Evolutionary conservation across 345 rosid species (phyloP), one percentile per base, ranked within the genome.

Genomic region (Psidium guajava): DNA sequence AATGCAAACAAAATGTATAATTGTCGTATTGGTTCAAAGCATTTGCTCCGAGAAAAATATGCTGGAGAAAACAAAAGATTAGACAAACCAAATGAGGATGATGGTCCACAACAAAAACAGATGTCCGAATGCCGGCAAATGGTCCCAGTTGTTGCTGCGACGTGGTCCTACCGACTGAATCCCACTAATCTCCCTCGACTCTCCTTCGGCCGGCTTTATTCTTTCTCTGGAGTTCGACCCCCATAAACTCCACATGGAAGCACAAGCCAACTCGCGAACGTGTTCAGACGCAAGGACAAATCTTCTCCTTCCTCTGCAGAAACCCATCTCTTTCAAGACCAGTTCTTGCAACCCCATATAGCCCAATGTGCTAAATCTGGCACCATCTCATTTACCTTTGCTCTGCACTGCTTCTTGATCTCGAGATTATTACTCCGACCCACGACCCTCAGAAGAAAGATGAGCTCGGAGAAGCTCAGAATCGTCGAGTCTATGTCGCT

Each of bases 381-480:
- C 75, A 40, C 44, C 77, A 16, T 64, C 44, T 64, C 44, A 11
- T 5, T 5, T 32, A 36, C 77, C 77, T 69, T 8, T 69, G 77
- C 77, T 3, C 77, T 32, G 24, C 77, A 18, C 77, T 69, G 77
- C 47, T 5, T 5, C 77, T 69, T 32, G 24, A 20, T 69, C 77
- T 36, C 12, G 47, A 69, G 44, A 69, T 69, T 18, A 64, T 24
- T 32, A 36, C 77, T 64, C 44, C 44, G 44, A 64, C 24, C 77
- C 44, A 16, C 24, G 77, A 32, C 11, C 77, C 77, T 44, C 24
- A 32, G 90, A 18, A 69, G 77, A 32, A 69, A 69, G 77, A 69
- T 93, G 94, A 90, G 89, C 86, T 85, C 87, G 52, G 86, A 86
- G 87, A 82, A 89, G 91, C 83, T 86, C 49, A 85, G 89, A 77